These are phyloP conservation scores for Mortierella sp. DNA, from an alignment of 371 early-diverging fungal genomes.

Conservation along the genomic window DNA sequence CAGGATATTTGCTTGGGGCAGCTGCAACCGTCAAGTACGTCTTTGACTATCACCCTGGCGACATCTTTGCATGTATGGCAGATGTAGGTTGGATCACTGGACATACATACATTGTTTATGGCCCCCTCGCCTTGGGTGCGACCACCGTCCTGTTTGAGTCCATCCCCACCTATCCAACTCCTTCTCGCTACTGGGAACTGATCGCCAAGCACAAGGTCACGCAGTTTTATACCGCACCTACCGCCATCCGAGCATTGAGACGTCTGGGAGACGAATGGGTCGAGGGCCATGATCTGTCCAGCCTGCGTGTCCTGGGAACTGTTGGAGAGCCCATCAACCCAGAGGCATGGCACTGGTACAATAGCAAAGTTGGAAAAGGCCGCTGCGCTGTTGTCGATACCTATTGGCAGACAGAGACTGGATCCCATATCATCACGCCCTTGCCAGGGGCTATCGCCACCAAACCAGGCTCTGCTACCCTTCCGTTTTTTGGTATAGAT, in stretches of 20 bases:
- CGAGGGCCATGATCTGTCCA: slow-evolving; percentile 76
- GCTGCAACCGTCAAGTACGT: slow-evolving; percentile 88
- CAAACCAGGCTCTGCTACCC: slow-evolving; percentile 96
- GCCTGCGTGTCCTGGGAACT: slow-evolving; percentile 92
- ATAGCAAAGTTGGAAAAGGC: slow-evolving; percentile 87
- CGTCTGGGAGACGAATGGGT: slow-evolving; percentile 89
- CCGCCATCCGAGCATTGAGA: slow-evolving; percentile 95
- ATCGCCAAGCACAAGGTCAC: slow-evolving; percentile 91
- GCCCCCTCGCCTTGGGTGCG: slow-evolving; percentile 90
- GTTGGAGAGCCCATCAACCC: slow-evolving; percentile 99
- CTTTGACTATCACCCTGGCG: slow-evolving; percentile 89
- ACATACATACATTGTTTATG: slow-evolving; percentile 94
- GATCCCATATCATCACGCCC: slow-evolving; percentile 93
- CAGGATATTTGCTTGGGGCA: slow-evolving; percentile 94
- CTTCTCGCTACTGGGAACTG: slow-evolving; percentile 87
- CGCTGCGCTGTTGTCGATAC: slow-evolving; percentile 96
- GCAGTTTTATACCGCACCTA: slow-evolving; percentile 99
- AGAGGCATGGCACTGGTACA: slow-evolving; percentile 98
- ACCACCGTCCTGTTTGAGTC: slow-evolving; percentile 96
- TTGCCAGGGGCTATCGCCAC: slow-evolving; percentile 86
- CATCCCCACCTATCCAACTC: slow-evolving; percentile 86
- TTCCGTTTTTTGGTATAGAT: slow-evolving; percentile 98
- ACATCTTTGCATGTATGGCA: slow-evolving; percentile 88
- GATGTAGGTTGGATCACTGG: slow-evolving; percentile 89
- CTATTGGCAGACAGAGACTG: slow-evolving; percentile 97